phyloP scores from a whole-genome alignment of 768 basidiomycete species.

The Tremella mesenterica region DNA sequence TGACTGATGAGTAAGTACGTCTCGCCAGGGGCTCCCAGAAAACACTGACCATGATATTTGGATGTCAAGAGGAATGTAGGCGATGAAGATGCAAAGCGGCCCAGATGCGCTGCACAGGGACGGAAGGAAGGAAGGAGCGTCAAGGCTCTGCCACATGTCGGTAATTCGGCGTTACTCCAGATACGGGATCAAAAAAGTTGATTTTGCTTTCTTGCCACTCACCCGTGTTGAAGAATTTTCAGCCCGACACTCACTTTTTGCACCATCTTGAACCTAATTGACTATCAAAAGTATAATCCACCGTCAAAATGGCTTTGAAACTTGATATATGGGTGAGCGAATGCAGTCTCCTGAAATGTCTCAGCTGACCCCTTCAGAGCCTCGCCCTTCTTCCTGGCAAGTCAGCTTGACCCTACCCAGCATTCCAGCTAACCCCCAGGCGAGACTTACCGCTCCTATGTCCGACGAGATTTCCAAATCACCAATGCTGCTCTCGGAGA shows the following conservation, averaged over 20 bases:
- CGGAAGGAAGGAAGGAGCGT: neutral
- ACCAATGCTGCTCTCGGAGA: slow-evolving; percentile 77
- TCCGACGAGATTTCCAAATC: slow-evolving; percentile 63
- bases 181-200: slow-evolving; percentile 4
- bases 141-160: neutral
- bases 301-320: slow-evolving; percentile 30
- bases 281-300: neutral
- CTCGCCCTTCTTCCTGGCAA: slow-evolving; percentile 30
- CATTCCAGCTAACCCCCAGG: slow-evolving; percentile 15
- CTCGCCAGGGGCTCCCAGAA: neutral
- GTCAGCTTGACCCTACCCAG: neutral
- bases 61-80: slow-evolving; percentile 2
- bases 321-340: slow-evolving; percentile 30
- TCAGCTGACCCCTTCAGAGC: slow-evolving; percentile 8
- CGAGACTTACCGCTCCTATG: slow-evolving; percentile 53
- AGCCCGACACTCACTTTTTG: neutral
- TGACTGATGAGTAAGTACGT: slow-evolving; percentile 52
- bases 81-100: neutral
- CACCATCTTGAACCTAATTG: neutral
- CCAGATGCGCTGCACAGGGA: neutral
- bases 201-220: neutral
- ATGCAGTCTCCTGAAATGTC: neutral
- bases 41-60: slow-evolving; percentile 2
- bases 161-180: neutral
- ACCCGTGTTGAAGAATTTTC: neutral